Evolutionary conservation across 768 basidiomycete genomes (phyloP), one percentile per base, ranked within the genome.

Genomic region (Termitomyces sp.): DNA sequence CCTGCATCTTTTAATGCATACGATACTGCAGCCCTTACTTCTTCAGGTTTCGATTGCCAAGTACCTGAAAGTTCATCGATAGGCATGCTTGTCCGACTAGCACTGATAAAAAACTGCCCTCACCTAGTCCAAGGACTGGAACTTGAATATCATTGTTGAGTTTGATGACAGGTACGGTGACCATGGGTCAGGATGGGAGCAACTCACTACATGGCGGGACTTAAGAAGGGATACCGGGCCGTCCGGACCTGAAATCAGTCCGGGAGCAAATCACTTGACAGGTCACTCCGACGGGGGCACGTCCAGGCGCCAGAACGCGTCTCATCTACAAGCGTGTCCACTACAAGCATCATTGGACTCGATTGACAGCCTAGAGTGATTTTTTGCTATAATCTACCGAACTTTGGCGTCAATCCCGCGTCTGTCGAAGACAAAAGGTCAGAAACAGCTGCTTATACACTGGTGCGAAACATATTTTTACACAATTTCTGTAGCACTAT

Each of bases 11-110:
- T 86, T 59, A 95, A 70, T 1, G 91, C 91, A 62, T 80, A 79
- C 54, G 78, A 77, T 28, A 95, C 93, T 2, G 93, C 93, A 41
- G 73, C 61, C 12, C 74, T 72, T 35, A 90, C 91, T 60, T 91
- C 85, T 49, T 87, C 86, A 3, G 86, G 75, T 61, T 83, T 80
- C 43, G 86, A 84, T 69, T 89, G 85, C 89, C 89, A 93, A 15
- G 92, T 93, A 15, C 90, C 90, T 86, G 60, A 28, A 57, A 46
- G 47, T 37, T 33, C 9, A 40, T 6, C 38, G 15, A 52, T 52
- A 43, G 10, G 49, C 59, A 21, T 45, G 33, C 43, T 47, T 56
- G 53, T 46, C 19, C 30, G 46, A 15, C 31, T 14, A 33, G 9
- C 4, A 37, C 8, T n/a, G 21, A 37, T 14, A 30, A 38, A 26